Evolutionary conservation across 2,329 filamentous ascomycete species (phyloP).

Genomic region (Myriosclerotinia curreyana): DNA sequence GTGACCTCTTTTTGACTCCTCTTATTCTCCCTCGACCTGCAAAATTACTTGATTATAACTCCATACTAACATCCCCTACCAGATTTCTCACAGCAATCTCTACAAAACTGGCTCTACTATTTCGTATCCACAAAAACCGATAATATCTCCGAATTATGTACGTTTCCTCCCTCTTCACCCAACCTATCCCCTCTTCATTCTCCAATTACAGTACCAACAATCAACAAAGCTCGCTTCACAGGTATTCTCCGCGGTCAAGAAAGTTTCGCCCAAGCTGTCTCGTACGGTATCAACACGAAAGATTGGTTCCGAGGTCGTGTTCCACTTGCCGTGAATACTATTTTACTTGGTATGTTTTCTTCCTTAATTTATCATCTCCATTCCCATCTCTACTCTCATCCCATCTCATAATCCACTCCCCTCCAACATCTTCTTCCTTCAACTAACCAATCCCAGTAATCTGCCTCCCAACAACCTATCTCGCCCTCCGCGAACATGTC

Average conservation of each 20-base stretch:
- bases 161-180: background rate
- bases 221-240: slow-evolving; percentile 38
- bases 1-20: background rate
- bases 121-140: slow-evolving; percentile 22
- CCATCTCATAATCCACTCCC: background rate
- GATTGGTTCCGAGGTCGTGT: slow-evolving; percentile 45
- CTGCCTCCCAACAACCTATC: slow-evolving; percentile 3
- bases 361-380: too few relatives aligned
- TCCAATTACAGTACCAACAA: background rate
- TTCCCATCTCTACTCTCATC: too few relatives aligned
- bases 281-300: slow-evolving; percentile 45
- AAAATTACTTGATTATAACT: background rate
- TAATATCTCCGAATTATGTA: slow-evolving; percentile 13
- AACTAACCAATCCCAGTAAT: background rate
- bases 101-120: slow-evolving; percentile 14
- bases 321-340: slow-evolving; percentile 43
- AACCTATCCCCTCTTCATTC: background rate
- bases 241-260: slow-evolving; percentile 47
- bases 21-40: too few relatives aligned
- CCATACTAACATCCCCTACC: too few relatives aligned
- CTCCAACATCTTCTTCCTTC: background rate
- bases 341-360: slow-evolving; percentile 7
- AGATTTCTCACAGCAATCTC: slow-evolving; percentile 1
- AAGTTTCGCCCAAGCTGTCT: slow-evolving; percentile 46
- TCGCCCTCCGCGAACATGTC: slow-evolving; percentile 4